Percentiles rank a stretch among this genome's conserved stretches.
These are phyloP conservation scores for Ceratobasidium sp. DNA, from an alignment of 1,284 basidiomycete species.

Conservation along the genomic window DNA sequence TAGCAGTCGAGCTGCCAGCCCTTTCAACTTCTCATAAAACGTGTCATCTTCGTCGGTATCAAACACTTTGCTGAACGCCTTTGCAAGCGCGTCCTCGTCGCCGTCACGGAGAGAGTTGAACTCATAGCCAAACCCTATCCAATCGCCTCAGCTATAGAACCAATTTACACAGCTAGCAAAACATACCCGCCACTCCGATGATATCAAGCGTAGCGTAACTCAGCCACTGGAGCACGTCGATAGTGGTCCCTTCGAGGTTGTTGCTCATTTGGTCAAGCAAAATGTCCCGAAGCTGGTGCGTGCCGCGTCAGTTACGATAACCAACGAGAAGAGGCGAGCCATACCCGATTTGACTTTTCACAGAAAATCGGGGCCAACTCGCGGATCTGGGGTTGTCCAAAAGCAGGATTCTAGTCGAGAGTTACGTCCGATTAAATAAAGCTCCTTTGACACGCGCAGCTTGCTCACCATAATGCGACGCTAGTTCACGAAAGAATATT, in stretches of 20 bases:
- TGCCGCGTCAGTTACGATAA: background rate
- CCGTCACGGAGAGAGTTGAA: conserved; percentile 53
- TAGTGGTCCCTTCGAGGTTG: conserved; percentile 43
- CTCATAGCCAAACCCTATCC: background rate
- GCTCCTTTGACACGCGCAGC: background rate
- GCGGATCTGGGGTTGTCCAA: conserved; percentile 46
- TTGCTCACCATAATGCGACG: conserved; percentile 46
- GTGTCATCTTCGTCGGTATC: conserved; percentile 27
- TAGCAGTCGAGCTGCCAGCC: background rate
- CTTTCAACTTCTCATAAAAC: conserved; percentile 1
- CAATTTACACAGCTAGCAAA: background rate
- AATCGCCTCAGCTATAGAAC: background rate
- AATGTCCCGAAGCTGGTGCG: conserved; percentile 47
- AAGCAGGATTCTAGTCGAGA: conserved; percentile 45
- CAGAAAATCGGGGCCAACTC: conserved; percentile 43
- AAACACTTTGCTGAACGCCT: conserved; percentile 53
- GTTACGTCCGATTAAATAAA: background rate
- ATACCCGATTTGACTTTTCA: conserved; percentile 47
- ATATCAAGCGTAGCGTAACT: conserved; percentile 60
- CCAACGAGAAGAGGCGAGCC: background rate
- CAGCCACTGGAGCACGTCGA: conserved; percentile 58
- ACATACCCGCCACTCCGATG: conserved; percentile 59
- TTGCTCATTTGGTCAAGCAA: conserved; percentile 41
- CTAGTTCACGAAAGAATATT: conserved; percentile 19
- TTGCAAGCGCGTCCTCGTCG: conserved; percentile 52